Evolutionary conservation across 1,284 basidiomycete species (phyloP).

Genomic region (Melampsora americana): DNA sequence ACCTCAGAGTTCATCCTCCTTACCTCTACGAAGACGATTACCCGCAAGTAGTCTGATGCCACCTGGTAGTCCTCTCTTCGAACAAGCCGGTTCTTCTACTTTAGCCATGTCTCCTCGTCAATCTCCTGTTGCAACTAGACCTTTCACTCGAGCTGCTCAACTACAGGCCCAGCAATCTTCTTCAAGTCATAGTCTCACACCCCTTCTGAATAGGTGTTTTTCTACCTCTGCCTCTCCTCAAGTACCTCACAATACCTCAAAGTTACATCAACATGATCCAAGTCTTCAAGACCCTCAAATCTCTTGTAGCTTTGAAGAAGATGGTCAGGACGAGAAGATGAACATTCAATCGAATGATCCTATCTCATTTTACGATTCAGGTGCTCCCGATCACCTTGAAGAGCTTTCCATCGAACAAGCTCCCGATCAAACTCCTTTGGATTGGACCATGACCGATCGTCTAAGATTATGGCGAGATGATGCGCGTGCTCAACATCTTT

Average conservation of each 20-base stretch:
- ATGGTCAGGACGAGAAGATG: neutral
- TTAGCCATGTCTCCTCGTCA: neutral
- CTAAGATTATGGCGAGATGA: constrained; percentile 96
- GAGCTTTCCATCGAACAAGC: neutral
- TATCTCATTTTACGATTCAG: neutral
- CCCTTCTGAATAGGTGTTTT: neutral
- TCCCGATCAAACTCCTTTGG: neutral
- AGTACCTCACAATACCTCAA: neutral
- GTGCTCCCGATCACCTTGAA: neutral
- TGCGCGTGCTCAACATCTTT: constrained; percentile 94
- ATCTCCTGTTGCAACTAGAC: neutral
- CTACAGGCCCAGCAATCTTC: constrained; percentile 1
- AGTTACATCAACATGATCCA: neutral
- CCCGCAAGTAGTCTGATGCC: constrained; percentile 3
- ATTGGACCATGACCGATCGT: constrained; percentile 81
- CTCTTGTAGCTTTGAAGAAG: neutral
- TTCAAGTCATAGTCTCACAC: constrained; percentile 2
- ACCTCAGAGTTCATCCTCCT: neutral
- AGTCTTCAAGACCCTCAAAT: neutral
- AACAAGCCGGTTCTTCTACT: constrained; percentile 1
- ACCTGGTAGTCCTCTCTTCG: constrained; percentile 8
- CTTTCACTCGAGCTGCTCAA: neutral
- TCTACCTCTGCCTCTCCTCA: neutral
- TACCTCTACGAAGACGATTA: neutral
- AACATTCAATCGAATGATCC: neutral